A percentile compares a stretch with the other conserved stretches of the same genome.
Evolutionary conservation across 331 rosid genomes (phyloP).

Genomic region (Saraca asoca): DNA sequence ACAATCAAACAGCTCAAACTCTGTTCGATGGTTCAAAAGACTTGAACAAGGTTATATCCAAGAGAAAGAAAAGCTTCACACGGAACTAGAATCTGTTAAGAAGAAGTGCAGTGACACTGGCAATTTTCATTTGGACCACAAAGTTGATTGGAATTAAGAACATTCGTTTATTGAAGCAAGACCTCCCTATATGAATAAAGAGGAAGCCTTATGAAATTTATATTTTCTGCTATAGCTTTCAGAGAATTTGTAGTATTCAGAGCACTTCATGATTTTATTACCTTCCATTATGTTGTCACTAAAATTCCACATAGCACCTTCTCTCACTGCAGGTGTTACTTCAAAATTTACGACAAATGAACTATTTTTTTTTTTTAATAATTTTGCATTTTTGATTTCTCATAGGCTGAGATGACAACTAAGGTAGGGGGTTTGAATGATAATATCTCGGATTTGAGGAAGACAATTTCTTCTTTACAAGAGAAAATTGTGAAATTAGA

Average conservation of each 20-base stretch:
- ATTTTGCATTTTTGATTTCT: constrained; percentile 29
- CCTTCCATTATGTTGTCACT: too few species aligned
- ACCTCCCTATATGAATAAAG: too few species aligned
- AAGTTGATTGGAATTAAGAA: too few species aligned
- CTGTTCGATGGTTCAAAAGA: constrained; percentile 65
- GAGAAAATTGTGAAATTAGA: constrained; percentile 63
- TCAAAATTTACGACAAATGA: too few species aligned
- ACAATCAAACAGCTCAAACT: constrained; percentile 65
- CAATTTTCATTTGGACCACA: constrained; percentile 8
- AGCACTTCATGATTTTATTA: too few species aligned
- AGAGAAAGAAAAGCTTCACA: constrained; percentile 67
- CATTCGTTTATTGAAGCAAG: too few species aligned
- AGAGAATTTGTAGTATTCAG: too few species aligned
- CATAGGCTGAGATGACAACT: constrained; percentile 68
- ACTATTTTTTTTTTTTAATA: too few species aligned
- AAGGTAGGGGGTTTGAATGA: constrained; percentile 52
- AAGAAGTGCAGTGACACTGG: constrained; percentile 73
- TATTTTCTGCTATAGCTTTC: too few species aligned
- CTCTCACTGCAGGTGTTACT: too few species aligned
- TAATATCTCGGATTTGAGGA: constrained; percentile 48
- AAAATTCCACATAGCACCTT: too few species aligned
- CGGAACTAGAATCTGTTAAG: constrained; percentile 60
- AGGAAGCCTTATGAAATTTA: too few species aligned
- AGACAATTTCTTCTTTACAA: constrained; percentile 52
- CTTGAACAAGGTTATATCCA: constrained; percentile 52